Conservation (phyloP, 202 grass and related monocot genomes). For the Alloteropsis angusta region DNA sequence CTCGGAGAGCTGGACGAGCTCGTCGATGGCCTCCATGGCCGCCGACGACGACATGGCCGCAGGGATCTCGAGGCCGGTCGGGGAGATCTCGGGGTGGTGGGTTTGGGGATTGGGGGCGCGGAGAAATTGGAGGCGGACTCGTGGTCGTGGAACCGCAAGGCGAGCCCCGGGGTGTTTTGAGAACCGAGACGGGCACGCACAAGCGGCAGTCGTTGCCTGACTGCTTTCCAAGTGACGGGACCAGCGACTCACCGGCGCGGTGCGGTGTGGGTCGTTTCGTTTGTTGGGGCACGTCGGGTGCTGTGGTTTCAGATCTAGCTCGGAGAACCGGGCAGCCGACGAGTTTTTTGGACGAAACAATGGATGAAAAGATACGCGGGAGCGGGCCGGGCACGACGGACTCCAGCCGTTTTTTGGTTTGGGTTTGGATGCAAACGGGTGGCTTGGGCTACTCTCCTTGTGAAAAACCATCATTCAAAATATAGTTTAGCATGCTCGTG, state of each 20-base stretch:
- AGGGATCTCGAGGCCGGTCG: conserved; percentile 37
- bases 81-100: conserved; percentile 37
- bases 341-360: too few species aligned
- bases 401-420: too few species aligned
- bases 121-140: conserved; percentile 32
- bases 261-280: neutral
- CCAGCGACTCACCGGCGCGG: conserved; percentile 4
- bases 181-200: neutral
- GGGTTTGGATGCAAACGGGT: too few species aligned
- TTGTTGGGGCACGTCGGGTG: conserved; percentile 20
- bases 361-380: too few species aligned
- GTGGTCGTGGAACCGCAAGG: conserved; percentile 23
- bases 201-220: conserved; percentile 24
- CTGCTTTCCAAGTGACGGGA: conserved; percentile 49
- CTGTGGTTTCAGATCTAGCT: conserved; percentile 21
- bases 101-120: neutral
- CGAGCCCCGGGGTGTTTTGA: neutral
- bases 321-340: neutral
- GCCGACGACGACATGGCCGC: conserved; percentile 41
- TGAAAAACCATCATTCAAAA: too few species aligned
- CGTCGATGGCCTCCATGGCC: conserved; percentile 67
- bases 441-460: too few species aligned
- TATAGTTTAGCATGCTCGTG: too few species aligned
- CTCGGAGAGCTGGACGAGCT: conserved; percentile 72
- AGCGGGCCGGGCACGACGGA: too few species aligned